A percentile compares a stretch with the other conserved stretches of the same genome.
Conservation (phyloP, 768 basidiomycete genomes). For the Kwoniella dejecticola region DNA sequence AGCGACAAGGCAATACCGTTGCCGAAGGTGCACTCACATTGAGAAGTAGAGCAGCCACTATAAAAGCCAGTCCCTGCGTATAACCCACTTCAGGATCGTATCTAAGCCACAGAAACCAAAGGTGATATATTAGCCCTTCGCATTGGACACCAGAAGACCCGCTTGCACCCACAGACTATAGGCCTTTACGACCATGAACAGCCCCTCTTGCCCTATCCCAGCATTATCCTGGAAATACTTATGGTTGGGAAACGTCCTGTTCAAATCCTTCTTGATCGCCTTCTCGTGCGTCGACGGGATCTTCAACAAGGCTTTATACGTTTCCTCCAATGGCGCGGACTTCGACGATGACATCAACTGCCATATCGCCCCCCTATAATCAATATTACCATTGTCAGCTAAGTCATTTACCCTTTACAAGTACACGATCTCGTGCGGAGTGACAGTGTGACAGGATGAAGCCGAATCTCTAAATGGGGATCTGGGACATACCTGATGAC, state of each 20-base stretch:
- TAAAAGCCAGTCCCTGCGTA: conserved; percentile 94
- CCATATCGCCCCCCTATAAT: conserved; percentile 49
- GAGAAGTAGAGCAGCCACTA: conserved; percentile 87
- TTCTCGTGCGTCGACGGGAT: conserved; percentile 88
- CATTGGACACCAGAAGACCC: background rate
- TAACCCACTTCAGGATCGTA: conserved; percentile 94
- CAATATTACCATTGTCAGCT: background rate
- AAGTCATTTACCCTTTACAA: too few species aligned
- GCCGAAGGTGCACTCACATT: conserved; percentile 65
- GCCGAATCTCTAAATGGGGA: too few species aligned
- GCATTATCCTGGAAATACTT: conserved; percentile 92
- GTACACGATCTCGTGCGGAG: too few species aligned
- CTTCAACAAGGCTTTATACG: conserved; percentile 79
- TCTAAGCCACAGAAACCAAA: too few species aligned
- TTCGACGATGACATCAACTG: conserved; percentile 84
- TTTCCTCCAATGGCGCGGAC: conserved; percentile 77
- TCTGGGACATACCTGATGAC: conserved; percentile 77
- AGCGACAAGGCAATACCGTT: background rate
- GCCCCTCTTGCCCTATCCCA: conserved; percentile 93
- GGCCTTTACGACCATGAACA: conserved; percentile 97
- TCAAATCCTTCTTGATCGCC: conserved; percentile 87
- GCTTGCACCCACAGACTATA: conserved; percentile 89
- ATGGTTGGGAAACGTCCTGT: conserved; percentile 96
- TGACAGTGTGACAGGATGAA: too few species aligned
- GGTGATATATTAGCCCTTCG: background rate